Evolutionary conservation across 2,329 filamentous ascomycete genomes (phyloP), one percentile per base, ranked within the genome.

Genomic region (Fusarium algeriense): DNA sequence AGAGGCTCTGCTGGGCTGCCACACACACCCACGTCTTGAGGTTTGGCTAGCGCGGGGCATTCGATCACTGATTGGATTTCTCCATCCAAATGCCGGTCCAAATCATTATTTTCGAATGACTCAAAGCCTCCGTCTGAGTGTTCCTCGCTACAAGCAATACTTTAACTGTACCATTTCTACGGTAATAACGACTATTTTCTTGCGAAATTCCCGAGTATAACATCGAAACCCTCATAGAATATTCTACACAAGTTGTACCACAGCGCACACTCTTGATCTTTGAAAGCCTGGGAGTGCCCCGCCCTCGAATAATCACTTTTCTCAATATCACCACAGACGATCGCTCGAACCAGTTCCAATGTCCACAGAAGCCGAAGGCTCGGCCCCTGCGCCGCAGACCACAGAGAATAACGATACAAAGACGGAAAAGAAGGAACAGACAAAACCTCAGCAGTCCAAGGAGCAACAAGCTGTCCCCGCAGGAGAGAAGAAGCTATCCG

Each of bases 401-500:
- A 50, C 77, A 23, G 76, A 74, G 44, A 76, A 77, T 41, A 56
- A 74, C 17, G 74, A 71, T 35, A 74, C 75, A 57, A 78, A 76
- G 37, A 61, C 75, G 28, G 69, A 76, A 50, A 75, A 76, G 56
- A 73, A 75, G 50, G 65, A 74, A 35, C 70, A 73, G 60, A 48
- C 58, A 49, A 74, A 78, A 46, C 45, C 64, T 23, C 72, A 76
- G 38, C n/a, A 76, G 35, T 19, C 67, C 50, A 79, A n/a, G 74
- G 43, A 74, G 61, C 64, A 74, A 60, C 60, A 52, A 59, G 64
- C 75, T 14, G 71, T 69, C 43, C 50, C 66, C n/a, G 49, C 64
- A 23, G 79, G 77, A 60, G 83, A 83, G 62, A 84, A 84, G 75
- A 92, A 93, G 79, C 84, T 93, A 35, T 90, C 92, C 3, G 87